Evolutionary conservation across 306 rosid species (phyloP).

Genomic region (Corylus americana): DNA sequence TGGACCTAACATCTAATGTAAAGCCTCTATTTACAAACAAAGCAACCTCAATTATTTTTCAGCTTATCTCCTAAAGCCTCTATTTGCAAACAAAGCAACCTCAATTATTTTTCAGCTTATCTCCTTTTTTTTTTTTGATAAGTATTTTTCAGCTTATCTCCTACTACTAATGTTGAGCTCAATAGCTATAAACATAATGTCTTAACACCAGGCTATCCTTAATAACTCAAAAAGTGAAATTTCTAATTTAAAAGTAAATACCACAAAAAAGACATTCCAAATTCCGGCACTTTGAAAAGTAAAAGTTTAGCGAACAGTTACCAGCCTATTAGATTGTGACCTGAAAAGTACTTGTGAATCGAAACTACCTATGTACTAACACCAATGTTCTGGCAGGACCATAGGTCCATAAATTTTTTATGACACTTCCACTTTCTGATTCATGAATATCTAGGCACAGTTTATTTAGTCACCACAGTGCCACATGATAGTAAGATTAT

Average conservation of each 20-base stretch:
- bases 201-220: background rate
- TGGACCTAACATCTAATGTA: no score
- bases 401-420: background rate
- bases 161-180: no score
- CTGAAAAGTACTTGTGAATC: conserved; percentile 11
- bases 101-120: no score
- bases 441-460: background rate
- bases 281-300: background rate
- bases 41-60: no score
- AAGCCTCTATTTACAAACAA: no score
- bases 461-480: background rate
- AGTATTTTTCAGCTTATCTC: no score
- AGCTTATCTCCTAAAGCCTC: no score
- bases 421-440: background rate
- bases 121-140: no score
- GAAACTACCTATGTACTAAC: conserved; percentile 7
- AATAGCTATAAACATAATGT: background rate
- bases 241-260: background rate
- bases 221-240: background rate
- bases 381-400: background rate
- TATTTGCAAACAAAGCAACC: no score
- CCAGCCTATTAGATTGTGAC: background rate
- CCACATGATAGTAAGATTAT: background rate
- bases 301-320: background rate
- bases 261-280: background rate